phyloP scores from a whole-genome alignment of 352 stramenopile species.

The Phytophthora niederhauseri region DNA sequence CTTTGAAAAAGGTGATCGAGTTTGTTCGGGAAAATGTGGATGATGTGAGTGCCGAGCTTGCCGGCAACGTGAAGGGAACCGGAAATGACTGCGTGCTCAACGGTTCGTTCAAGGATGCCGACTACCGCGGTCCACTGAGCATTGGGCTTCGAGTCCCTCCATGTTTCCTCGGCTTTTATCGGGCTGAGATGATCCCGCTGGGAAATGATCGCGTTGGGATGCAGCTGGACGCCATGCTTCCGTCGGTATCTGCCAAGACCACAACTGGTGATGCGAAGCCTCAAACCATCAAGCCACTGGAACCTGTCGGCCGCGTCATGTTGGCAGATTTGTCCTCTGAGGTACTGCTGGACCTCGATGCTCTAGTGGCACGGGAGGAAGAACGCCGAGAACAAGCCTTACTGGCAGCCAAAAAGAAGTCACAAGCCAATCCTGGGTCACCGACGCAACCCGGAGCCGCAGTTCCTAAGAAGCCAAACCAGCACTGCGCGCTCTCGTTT shows the following conservation, averaged over 20 bases:
- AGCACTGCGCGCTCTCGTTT: conserved; percentile 33
- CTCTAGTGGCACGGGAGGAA: conserved; percentile 52
- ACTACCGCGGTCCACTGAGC: conserved; percentile 60
- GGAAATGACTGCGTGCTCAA: conserved; percentile 58
- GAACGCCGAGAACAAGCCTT: conserved; percentile 21
- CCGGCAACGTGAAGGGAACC: conserved; percentile 53
- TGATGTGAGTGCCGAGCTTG: conserved; percentile 54
- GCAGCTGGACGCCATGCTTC: conserved; percentile 63
- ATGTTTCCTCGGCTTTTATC: conserved; percentile 65
- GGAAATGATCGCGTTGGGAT: conserved; percentile 52
- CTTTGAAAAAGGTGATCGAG: conserved; percentile 56
- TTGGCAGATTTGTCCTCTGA: conserved; percentile 58
- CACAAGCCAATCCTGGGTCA: conserved; percentile 1
- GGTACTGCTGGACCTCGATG: conserved; percentile 64
- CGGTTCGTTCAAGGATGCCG: conserved; percentile 67
- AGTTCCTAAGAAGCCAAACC: conserved; percentile 17
- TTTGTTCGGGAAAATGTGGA: conserved; percentile 67
- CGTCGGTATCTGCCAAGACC: conserved; percentile 13
- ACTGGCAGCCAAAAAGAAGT: conserved; percentile 12
- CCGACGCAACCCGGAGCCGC: background rate
- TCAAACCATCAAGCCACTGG: conserved; percentile 31
- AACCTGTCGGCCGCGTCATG: conserved; percentile 46
- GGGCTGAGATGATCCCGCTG: conserved; percentile 53
- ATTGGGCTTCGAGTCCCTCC: conserved; percentile 52
- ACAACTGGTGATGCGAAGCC: conserved; percentile 13